A percentile compares a stretch with the other conserved stretches of the same genome.
Evolutionary conservation across 768 basidiomycete species (phyloP).

Genomic region (Lentinus brumalis): DNA sequence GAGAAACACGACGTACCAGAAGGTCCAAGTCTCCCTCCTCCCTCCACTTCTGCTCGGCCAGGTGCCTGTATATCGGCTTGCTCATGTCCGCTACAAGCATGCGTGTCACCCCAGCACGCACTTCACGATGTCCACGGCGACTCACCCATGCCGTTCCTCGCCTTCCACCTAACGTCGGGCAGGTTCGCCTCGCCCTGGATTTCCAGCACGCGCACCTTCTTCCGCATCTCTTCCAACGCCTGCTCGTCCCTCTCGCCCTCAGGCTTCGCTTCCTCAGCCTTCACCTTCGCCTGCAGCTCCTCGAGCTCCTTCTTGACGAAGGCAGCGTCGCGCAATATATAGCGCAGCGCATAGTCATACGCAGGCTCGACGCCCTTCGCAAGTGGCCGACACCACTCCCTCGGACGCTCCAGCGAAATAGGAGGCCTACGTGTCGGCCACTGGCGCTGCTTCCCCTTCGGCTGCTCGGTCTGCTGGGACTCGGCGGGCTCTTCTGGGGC

Average conservation of each 20-base stretch:
- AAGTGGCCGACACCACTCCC: slow-evolving; percentile 67
- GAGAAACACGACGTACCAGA: slow-evolving; percentile 52
- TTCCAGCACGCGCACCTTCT: slow-evolving; percentile 62
- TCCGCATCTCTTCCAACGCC: slow-evolving; percentile 46
- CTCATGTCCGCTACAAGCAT: slow-evolving; percentile 59
- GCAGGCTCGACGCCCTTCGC: slow-evolving; percentile 65
- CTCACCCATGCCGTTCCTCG: slow-evolving; percentile 78
- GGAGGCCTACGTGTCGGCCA: slow-evolving; percentile 45
- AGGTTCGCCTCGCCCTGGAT: slow-evolving; percentile 83
- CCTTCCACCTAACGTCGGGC: slow-evolving; percentile 80
- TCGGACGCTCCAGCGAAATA: slow-evolving; percentile 53
- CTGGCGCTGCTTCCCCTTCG: slow-evolving; percentile 8
- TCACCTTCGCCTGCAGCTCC: slow-evolving; percentile 34
- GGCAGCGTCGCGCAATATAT: slow-evolving; percentile 65
- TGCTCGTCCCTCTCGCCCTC: slow-evolving; percentile 37
- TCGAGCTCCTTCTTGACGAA: slow-evolving; percentile 47
- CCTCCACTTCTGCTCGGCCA: slow-evolving; percentile 84
- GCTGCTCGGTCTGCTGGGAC: slow-evolving; percentile 3
- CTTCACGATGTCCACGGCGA: slow-evolving; percentile 9
- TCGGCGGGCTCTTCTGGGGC: neutral
- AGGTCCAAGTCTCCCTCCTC: slow-evolving; percentile 83
- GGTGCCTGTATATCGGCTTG: slow-evolving; percentile 72
- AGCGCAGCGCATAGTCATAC: slow-evolving; percentile 82
- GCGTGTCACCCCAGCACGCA: neutral
- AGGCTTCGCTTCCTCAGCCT: slow-evolving; percentile 25